Base-by-base conservation (phyloP, 2,329 filamentous ascomycete species). In the Pseudopyricularia javanii region DNA sequence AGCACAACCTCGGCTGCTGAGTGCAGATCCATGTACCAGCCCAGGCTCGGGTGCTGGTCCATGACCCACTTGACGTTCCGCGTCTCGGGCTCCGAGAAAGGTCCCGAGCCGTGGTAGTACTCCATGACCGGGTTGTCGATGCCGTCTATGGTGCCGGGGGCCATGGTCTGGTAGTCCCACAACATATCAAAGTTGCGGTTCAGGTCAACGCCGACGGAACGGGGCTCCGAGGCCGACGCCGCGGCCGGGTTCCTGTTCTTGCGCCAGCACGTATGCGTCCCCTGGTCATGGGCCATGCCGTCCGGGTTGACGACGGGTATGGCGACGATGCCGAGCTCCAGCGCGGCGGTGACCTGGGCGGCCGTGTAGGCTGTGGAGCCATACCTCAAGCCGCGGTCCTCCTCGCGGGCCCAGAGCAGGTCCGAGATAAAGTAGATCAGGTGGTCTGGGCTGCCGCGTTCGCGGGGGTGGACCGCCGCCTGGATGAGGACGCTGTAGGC, bases 21-120 rank as follows among this genome's bases (percentile, higher is more conserved):
- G 68, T 82, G 79, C 47, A 82, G 67, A 56, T 82, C 79, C 54
- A 80, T 64, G 61, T 78, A 78, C 76, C 77, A 82, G 34, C 72
- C 68, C 48, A 82, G 63, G 47, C 71, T 70, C 47, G 67, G 62
- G 62, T 74, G 75, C 28, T 69, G 66, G 57, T 75, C 70, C 60
- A 80, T 66, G 11, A 77, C 62, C 65, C 74, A 79, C 54, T 71
- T 73, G 54, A 79, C 69, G 60, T 73, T 78, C 61, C 74, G 68
- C 3, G 77, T 75, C 66, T 82, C 79, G 0, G 78, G 66, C 65
- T 82, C 78, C 0, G 78, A 81, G 50, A 73, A 71, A 2, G 78
- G 67, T 9, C 62, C 66, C 1, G 69, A 70, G 37, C 78, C 79
- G 57, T 75, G 72, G 62, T 72, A 81, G 17, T 69, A 67, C 59